Evolutionary conservation across 331 rosid species (phyloP), one percentile per base, ranked within the genome.

Genomic region (Malus hybrid): DNA sequence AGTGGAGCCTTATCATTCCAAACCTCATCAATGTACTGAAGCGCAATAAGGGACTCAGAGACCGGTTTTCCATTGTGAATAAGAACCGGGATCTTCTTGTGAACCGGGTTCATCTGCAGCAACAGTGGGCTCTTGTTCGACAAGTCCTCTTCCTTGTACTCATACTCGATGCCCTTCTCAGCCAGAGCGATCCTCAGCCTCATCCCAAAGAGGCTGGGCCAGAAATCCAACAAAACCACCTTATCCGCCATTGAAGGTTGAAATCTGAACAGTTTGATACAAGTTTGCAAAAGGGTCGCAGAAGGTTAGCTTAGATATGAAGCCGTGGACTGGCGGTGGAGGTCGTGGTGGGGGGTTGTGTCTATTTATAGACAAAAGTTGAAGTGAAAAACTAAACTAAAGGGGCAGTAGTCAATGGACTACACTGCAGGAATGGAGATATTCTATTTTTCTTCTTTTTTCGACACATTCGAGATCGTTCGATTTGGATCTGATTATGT

Each of bases 21-120:
- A 16, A 59, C 9, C 54, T 79, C 78, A 34, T 79, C 82, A 29
- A 79, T 67, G 31, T 79, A 79, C 57, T 72, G 31, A 57, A 73
- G 55, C 5, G 65, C 70, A 20, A 72, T 1, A 54, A 65, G 24
- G 14, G 82, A 78, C 6, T 55, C 77, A 65, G 6, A 39, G 31
- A 79, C 48, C 2, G 78, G 56, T 1, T 66, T 79, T 14, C 82
- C 82, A 6, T 72, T 78, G 73, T 78, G 82, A 54, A 66, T 65
- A 29, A 79, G 66, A 65, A 79, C 78, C 0, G 78, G 78, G 39
- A 79, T 31, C 55, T 72, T 68, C 34, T 72, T 79, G 62, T 79
- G 24, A 18, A 78, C 6, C 7, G 82, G 82, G 48, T 78, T 71
- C 55, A 6, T 18, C 73, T 78, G 57, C 4, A 78, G 36, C 46